These are phyloP conservation scores for Fusarium sp. DNA, from an alignment of 2,329 filamentous ascomycete genomes.

Conservation along the genomic window DNA sequence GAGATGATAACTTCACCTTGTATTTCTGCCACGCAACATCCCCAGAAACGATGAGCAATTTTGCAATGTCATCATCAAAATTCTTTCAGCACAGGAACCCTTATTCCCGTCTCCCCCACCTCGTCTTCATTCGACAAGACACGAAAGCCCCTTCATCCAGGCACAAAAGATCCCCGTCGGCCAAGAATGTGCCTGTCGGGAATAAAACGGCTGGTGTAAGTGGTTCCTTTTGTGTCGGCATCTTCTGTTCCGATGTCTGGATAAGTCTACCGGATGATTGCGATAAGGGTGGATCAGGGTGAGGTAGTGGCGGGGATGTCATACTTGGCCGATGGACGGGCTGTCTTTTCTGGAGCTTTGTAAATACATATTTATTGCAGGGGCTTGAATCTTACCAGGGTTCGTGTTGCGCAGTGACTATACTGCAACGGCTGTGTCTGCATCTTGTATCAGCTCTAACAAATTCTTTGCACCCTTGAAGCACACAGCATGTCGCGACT, in stretches of 20 bases:
- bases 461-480: neutral
- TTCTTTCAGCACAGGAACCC: neutral
- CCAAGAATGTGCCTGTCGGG: neutral
- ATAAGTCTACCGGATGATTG: neutral
- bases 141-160: neutral
- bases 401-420: neutral
- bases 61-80: neutral
- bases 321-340: neutral
- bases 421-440: too few relatives aligned
- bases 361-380: neutral
- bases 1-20: neutral
- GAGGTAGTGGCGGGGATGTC: neutral
- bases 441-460: fast-evolving
- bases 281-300: neutral
- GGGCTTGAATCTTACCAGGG: neutral
- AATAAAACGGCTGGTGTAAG: neutral
- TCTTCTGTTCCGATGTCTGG: neutral
- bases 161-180: neutral
- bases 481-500: neutral
- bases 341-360: too few relatives aligned
- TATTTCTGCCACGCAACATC: neutral
- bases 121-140: neutral
- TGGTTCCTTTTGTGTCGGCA: neutral
- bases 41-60: neutral
- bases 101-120: neutral